Conservation (phyloP, 306 rosid genomes). For the Pterocarpus santalinus region DNA sequence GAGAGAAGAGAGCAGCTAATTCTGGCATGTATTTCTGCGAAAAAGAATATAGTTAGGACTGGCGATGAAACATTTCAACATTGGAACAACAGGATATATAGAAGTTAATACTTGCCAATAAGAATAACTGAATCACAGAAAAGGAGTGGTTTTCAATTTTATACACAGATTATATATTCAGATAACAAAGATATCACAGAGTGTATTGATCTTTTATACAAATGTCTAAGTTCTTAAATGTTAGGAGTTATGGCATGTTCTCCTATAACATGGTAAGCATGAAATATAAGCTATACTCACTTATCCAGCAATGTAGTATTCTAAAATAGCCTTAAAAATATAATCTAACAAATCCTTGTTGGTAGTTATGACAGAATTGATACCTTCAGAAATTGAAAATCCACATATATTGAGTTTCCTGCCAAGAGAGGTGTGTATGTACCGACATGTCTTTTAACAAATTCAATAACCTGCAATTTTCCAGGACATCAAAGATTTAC, state of each 20-base stretch:
- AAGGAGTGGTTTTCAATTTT: constrained; percentile 1
- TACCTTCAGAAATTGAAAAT: constrained; percentile 89
- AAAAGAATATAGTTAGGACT: constrained; percentile 29
- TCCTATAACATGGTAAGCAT: neutral
- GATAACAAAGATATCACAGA: no score
- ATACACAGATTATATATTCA: neutral
- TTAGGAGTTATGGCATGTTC: neutral
- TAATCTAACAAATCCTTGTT: neutral
- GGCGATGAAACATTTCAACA: constrained; percentile 30
- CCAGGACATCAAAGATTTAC: constrained; percentile 2
- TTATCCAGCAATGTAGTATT: neutral
- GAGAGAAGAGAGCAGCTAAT: constrained; percentile 89
- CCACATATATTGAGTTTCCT: constrained; percentile 90
- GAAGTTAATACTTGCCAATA: constrained; percentile 19
- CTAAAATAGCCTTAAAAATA: neutral
- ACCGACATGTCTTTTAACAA: constrained; percentile 73
- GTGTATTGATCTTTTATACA: constrained; percentile 4
- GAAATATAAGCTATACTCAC: neutral
- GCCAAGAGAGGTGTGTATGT: constrained; percentile 79
- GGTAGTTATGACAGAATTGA: constrained; percentile 1
- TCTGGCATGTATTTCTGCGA: constrained; percentile 97
- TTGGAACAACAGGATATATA: constrained; percentile 23
- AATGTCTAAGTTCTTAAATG: constrained; percentile 11
- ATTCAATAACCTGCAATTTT: constrained; percentile 81
- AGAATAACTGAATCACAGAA: neutral